Conservation (phyloP, 2,329 filamentous ascomycete genomes). For the Exophiala sideris region DNA sequence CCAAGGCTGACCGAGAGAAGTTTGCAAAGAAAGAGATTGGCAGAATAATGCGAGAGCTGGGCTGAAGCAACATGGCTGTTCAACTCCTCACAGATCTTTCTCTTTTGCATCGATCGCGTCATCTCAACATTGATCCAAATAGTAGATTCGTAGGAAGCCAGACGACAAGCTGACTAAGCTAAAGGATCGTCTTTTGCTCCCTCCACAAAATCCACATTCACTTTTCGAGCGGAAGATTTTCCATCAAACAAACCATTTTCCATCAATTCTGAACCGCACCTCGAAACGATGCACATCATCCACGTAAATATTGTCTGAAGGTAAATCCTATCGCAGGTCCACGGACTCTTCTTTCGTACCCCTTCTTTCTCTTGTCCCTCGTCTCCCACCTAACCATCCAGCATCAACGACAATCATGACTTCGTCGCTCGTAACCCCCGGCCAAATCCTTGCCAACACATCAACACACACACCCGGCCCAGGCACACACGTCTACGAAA, state of each 20-base stretch:
- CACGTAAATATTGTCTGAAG: neutral
- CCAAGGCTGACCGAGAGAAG: conserved; percentile 22
- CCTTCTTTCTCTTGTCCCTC: neutral
- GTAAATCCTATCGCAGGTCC: too few relatives aligned
- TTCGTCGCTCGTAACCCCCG: conserved; percentile 50
- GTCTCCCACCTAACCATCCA: neutral
- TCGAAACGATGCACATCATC: neutral
- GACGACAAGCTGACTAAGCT: too few relatives aligned
- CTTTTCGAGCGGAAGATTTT: neutral
- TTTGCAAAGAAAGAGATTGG: conserved; percentile 27
- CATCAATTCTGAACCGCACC: neutral
- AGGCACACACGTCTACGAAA: conserved; percentile 77
- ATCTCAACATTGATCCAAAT: too few relatives aligned
- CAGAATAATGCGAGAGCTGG: conserved; percentile 26
- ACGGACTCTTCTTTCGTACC: neutral
- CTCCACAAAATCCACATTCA: neutral
- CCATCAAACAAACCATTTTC: too few relatives aligned
- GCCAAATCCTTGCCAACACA: conserved; percentile 70
- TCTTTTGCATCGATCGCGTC: neutral
- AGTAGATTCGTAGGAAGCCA: too few relatives aligned
- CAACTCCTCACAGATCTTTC: too few relatives aligned
- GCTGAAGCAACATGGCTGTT: neutral
- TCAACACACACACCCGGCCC: conserved; percentile 68
- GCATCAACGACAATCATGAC: conserved; percentile 3
- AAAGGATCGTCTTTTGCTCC: too few relatives aligned